These are phyloP conservation scores for Pisolithus marmoratus DNA, from an alignment of 768 basidiomycete species.

Conservation along the genomic window DNA sequence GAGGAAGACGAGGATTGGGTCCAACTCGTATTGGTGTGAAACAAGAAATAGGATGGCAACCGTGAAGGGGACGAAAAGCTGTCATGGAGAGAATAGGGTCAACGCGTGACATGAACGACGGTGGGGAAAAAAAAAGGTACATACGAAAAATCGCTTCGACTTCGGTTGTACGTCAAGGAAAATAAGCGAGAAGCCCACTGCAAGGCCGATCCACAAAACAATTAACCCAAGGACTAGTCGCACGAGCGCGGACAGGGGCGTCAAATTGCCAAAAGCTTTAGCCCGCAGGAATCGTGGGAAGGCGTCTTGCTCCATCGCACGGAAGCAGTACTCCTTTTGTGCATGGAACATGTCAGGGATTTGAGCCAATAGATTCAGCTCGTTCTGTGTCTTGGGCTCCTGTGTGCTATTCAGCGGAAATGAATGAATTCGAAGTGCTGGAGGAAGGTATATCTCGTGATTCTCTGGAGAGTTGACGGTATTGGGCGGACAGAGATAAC, in stretches of 20 bases:
- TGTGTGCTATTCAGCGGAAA: slow-evolving; percentile 79
- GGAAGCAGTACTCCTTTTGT: slow-evolving; percentile 96
- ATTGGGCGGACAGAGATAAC: slow-evolving; percentile 83
- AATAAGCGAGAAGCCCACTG: slow-evolving; percentile 83
- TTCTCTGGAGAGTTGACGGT: slow-evolving; percentile 77
- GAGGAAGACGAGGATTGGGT: slow-evolving; percentile 91
- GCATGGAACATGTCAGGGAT: slow-evolving; percentile 95
- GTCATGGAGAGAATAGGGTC: slow-evolving; percentile 7
- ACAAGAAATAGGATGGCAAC: slow-evolving; percentile 87
- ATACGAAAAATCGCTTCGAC: slow-evolving; percentile 89
- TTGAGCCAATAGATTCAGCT: slow-evolving; percentile 75
- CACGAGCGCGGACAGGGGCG: slow-evolving; percentile 83
- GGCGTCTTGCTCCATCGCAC: slow-evolving; percentile 93
- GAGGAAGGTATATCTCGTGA: slow-evolving; percentile 97
- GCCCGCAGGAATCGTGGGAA: slow-evolving; percentile 91
- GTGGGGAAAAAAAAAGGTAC: slow-evolving; percentile 31
- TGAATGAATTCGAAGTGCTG: slow-evolving; percentile 81
- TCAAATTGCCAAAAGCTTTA: slow-evolving; percentile 97
- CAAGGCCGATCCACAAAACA: slow-evolving; percentile 91
- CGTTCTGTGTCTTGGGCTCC: slow-evolving; percentile 63
- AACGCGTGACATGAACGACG: background rate
- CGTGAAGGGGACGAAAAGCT: slow-evolving; percentile 95
- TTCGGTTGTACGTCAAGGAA: slow-evolving; percentile 94
- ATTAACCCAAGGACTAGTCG: slow-evolving; percentile 82
- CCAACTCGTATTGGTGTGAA: slow-evolving; percentile 95